Conservation (phyloP, 495 filamentous ascomycete genomes). For the Talaromyces proteolyticus region DNA sequence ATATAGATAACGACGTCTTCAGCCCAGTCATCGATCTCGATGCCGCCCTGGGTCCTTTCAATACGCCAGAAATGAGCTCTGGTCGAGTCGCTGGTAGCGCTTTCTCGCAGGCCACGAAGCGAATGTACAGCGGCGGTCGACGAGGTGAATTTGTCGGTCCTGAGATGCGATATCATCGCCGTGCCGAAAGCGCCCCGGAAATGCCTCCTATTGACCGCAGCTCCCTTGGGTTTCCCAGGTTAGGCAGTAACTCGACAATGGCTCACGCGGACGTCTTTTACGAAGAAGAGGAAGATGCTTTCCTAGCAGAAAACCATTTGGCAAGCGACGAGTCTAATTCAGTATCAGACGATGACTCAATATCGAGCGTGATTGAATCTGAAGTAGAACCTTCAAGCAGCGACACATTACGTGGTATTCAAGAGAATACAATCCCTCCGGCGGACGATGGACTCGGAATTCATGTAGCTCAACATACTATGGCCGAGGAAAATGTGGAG, state of each 20-base stretch:
- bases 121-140: slow-evolving; percentile 82
- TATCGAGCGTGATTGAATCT: slow-evolving; percentile 9
- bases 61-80: slow-evolving; percentile 57
- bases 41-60: slow-evolving; percentile 90
- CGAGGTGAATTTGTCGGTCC: slow-evolving; percentile 69
- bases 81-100: slow-evolving; percentile 46
- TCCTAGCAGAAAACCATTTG: slow-evolving; percentile 31
- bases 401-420: slow-evolving; percentile 1
- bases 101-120: slow-evolving; percentile 56
- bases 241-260: slow-evolving; percentile 62
- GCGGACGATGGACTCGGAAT: slow-evolving; percentile 3
- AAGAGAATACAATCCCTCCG: not conserved
- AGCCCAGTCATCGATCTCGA: slow-evolving; percentile 90
- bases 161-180: slow-evolving; percentile 84
- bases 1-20: slow-evolving; percentile 48
- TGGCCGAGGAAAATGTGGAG: not conserved
- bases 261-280: slow-evolving; percentile 83
- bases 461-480: not conserved
- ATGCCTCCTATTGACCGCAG: slow-evolving; percentile 75
- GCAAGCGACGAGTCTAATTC: not conserved
- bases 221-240: slow-evolving; percentile 48
- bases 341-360: not conserved
- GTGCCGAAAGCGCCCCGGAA: slow-evolving; percentile 87
- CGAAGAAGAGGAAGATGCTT: slow-evolving; percentile 86
- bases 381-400: slow-evolving; percentile 3